These are phyloP conservation scores for Asparagopsis taxiformis DNA, from an alignment of 31 red algal species.

Conservation along the genomic window DNA sequence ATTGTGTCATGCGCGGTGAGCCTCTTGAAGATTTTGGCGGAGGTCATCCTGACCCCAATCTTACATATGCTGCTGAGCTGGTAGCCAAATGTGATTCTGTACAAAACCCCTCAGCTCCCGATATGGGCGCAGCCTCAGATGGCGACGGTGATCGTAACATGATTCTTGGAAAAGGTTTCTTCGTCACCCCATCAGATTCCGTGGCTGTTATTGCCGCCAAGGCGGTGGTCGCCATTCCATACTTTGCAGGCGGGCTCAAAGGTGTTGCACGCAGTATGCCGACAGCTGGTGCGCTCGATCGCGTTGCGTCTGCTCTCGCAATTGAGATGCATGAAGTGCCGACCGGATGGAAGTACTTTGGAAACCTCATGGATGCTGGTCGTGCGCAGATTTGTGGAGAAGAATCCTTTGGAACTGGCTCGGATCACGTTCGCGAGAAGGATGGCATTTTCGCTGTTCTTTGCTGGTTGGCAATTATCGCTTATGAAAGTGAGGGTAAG, in stretches of 20 bases:
- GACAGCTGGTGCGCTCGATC: slow-evolving; percentile 83
- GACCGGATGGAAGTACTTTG: slow-evolving; percentile 99
- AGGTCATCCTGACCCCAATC: slow-evolving; percentile 96
- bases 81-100: slow-evolving; percentile 58
- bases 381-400: slow-evolving; percentile 89
- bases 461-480: slow-evolving; percentile 89
- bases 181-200: slow-evolving; percentile 95
- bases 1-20: slow-evolving; percentile 71
- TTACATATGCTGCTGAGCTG: slow-evolving; percentile 93
- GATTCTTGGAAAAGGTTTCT: slow-evolving; percentile 89
- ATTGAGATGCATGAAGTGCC: slow-evolving; percentile 87
- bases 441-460: slow-evolving; percentile 96
- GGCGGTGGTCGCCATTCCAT: slow-evolving; percentile 84
- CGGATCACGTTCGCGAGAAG: slow-evolving; percentile 95
- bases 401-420: slow-evolving; percentile 94
- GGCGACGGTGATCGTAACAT: slow-evolving; percentile 98
- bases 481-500: slow-evolving; percentile 40
- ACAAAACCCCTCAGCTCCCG: slow-evolving; percentile 42
- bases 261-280: slow-evolving; percentile 98
- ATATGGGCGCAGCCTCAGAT: slow-evolving; percentile 94
- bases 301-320: slow-evolving; percentile 63
- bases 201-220: slow-evolving; percentile 93
- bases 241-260: slow-evolving; percentile 62
- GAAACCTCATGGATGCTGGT: slow-evolving; percentile 92
- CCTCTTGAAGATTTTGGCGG: slow-evolving; percentile 95